Evolutionary conservation across 306 rosid species (phyloP).

Genomic region (Acacia acuminata): DNA sequence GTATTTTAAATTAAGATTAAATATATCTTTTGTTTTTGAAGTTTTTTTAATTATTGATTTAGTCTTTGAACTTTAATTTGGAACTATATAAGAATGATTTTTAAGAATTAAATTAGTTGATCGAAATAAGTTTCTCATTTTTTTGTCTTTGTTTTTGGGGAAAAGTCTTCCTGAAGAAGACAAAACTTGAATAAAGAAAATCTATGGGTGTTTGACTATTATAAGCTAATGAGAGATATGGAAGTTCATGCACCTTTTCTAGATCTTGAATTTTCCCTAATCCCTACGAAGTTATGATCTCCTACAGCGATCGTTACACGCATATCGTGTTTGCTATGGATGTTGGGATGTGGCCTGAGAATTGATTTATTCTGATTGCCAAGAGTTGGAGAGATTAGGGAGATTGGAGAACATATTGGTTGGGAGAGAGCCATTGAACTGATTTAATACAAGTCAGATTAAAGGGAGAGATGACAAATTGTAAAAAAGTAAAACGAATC

Average conservation of each 20-base stretch:
- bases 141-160: no score
- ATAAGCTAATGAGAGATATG: no score
- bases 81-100: no score
- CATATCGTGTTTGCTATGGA: not conserved
- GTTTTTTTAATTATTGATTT: no score
- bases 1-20: no score
- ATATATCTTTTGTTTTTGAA: no score
- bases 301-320: fast-evolving
- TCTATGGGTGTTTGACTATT: not conserved
- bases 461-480: not conserved
- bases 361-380: not conserved
- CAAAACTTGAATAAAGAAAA: no score
- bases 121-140: no score
- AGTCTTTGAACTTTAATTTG: no score
- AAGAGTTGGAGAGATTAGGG: not conserved
- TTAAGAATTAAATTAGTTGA: no score
- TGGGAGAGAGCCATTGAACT: slow-evolving; percentile 21
- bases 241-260: not conserved
- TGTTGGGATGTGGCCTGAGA: not conserved
- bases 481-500: no score
- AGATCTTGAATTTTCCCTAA: not conserved
- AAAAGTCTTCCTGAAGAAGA: no score
- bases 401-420: not conserved
- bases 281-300: not conserved
- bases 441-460: not conserved